Conservation (phyloP, 176 grass and related monocot species). For the Pharus latifolius region DNA sequence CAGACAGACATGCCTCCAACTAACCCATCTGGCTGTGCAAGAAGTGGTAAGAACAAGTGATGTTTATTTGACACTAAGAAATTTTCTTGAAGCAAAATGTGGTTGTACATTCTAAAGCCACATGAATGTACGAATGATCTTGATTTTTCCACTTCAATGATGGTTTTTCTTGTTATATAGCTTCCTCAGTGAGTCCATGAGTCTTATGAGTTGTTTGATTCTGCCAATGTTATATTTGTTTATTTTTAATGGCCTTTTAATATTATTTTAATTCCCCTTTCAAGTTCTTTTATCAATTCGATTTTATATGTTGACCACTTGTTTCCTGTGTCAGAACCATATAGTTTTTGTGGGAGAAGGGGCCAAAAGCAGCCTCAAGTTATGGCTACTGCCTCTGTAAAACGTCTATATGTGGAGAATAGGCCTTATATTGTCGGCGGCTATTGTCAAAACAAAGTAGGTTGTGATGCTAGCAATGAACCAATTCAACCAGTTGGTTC, state of each 20-base stretch:
- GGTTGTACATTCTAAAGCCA: not conserved
- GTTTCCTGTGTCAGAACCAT: slow-evolving; percentile 63
- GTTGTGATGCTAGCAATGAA: slow-evolving; percentile 34
- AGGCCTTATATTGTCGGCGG: slow-evolving; percentile 82
- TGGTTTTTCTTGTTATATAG: slow-evolving; percentile 9
- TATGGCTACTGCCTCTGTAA: slow-evolving; percentile 78
- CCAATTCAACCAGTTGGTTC: slow-evolving; percentile 39
- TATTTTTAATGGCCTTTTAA: not conserved
- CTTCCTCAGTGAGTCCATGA: not conserved
- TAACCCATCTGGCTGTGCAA: slow-evolving; percentile 90
- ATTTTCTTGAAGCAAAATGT: not conserved
- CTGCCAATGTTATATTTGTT: slow-evolving; percentile 12
- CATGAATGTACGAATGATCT: too few relatives aligned
- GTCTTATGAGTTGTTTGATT: not conserved
- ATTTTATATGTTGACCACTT: slow-evolving; percentile 8
- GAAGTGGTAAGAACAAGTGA: slow-evolving; percentile 49
- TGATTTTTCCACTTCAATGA: not conserved
- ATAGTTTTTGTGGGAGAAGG: slow-evolving; percentile 65
- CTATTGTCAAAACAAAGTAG: slow-evolving; percentile 59
- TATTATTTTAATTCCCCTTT: not conserved
- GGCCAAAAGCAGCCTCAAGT: slow-evolving; percentile 96
- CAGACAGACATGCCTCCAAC: slow-evolving; percentile 25
- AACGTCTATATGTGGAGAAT: slow-evolving; percentile 90
- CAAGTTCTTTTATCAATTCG: not conserved
- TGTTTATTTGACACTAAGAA: slow-evolving; percentile 5